Base-by-base conservation (phyloP, 768 basidiomycete genomes). In the Termitomyces sp. region DNA sequence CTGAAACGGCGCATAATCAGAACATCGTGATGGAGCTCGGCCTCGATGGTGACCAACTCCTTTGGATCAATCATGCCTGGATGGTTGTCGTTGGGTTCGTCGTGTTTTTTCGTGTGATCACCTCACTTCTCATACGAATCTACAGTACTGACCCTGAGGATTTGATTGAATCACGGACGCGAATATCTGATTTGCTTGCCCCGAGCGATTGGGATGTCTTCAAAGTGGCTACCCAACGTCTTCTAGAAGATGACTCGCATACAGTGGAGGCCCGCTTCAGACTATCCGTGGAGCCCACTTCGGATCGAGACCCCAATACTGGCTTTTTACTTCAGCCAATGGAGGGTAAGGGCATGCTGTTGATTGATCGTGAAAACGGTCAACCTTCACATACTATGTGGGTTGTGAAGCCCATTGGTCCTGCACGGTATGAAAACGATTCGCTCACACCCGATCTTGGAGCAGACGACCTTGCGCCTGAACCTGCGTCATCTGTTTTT, bases 331-430 rank as follows among this genome's bases (percentile, higher is more conserved):
- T 85, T 71, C 90, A 93, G 70, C 85, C 84, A 64, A 94, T 98
- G 88, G 95, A 98, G 67, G 97, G 92, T 32, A 96, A 96, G 69
- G 97, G 97, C 18, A 98, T 99, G 97, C 84, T 98, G 65, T 95
- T 98, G 87, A 83, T 92, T 59, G 95, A 98, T 76, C 86, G 95
- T 33, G 86, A 94, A 69, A 89, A 88, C 54, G 89, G 89, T 18
- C 82, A 85, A 59, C 87, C 93, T 14, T 91, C 94, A 16, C 97
- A 98, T 72, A 96, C 95, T 14, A 97, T 98, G 95, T 98, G 95
- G 95, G 94, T 96, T 45, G 85, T 95, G 72, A 93, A 89, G 69
- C 92, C 93, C 33, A 81, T 89, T 57, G 83, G 85, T 42, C 75
- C 86, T 49, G 83, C 91, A 53, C 86, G 87, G 53, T 86, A 82